phyloP scores from a whole-genome alignment of 1,139 yeast genomes.

The Saccharomycopsis phalli region DNA sequence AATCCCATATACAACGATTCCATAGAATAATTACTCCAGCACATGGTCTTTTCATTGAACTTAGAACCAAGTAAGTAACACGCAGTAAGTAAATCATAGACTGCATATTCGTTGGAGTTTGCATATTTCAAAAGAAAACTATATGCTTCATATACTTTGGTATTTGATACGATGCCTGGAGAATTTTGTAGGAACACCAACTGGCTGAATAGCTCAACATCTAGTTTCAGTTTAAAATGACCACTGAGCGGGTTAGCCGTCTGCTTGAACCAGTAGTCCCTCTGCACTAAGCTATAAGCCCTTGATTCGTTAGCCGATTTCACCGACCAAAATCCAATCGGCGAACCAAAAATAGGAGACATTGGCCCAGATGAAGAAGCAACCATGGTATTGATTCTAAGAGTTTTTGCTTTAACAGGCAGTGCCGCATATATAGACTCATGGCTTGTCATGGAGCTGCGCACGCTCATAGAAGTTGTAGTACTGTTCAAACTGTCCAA shows the following conservation, averaged over 20 bases:
- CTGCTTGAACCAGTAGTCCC: not conserved
- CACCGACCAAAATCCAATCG: conserved; percentile 3
- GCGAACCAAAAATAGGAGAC: too few relatives aligned
- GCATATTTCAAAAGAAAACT: conserved; percentile 1
- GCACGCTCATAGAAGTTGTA: not conserved
- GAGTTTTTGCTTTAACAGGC: not conserved
- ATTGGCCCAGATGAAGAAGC: not conserved
- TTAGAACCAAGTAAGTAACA: conserved; percentile 6
- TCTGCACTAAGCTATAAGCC: conserved; percentile 6
- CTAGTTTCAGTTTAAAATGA: not conserved
- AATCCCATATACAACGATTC: conserved; percentile 34
- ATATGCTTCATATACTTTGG: conserved; percentile 6
- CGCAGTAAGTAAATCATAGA: conserved; percentile 36
- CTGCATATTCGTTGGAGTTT: not conserved
- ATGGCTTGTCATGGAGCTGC: conserved; percentile 1
- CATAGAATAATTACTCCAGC: conserved; percentile 33
- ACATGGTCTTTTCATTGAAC: conserved; percentile 25
- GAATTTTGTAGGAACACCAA: conserved; percentile 2
- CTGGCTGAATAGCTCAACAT: not conserved
- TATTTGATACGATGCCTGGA: not conserved
- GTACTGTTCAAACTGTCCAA: not conserved
- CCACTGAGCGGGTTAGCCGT: not conserved
- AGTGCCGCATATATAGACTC: not conserved
- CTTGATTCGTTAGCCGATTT: conserved; percentile 3
- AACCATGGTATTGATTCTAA: not conserved